These are phyloP conservation scores for Aphanomyces invadans DNA, from an alignment of 352 stramenopile species.

Conservation along the genomic window DNA sequence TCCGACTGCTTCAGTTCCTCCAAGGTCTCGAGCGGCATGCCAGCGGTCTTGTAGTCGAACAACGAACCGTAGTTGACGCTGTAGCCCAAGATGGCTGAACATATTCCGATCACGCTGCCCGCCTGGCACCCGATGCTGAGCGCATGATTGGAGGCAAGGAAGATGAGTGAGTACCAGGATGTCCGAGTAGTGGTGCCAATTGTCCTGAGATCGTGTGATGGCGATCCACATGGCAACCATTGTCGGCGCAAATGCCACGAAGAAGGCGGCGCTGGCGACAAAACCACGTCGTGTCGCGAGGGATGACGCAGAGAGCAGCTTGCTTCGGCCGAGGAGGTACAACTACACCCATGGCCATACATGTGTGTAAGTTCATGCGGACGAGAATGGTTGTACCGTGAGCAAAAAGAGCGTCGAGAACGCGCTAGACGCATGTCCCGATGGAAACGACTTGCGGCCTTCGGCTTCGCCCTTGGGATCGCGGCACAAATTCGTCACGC, in stretches of 20 bases:
- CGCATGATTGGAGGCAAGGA: no score
- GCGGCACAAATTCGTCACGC: slow-evolving; percentile 50
- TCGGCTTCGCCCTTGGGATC: slow-evolving; percentile 42
- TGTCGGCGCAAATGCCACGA: slow-evolving; percentile 53
- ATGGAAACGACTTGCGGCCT: slow-evolving; percentile 63
- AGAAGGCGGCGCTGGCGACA: slow-evolving; percentile 56
- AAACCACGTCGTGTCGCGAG: slow-evolving; percentile 36
- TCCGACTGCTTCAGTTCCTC: slow-evolving; percentile 21
- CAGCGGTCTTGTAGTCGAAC: slow-evolving; percentile 49
- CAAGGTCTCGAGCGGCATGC: slow-evolving; percentile 48
- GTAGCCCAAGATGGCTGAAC: slow-evolving; percentile 46
- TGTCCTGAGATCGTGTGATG: slow-evolving; percentile 69
- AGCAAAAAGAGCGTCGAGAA: slow-evolving; percentile 68
- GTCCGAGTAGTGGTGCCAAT: slow-evolving; percentile 81
- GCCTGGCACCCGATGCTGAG: slow-evolving; percentile 30
- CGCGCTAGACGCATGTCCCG: slow-evolving; percentile 62
- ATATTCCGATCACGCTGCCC: slow-evolving; percentile 54
- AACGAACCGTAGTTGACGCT: slow-evolving; percentile 63
- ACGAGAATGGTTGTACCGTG: slow-evolving; percentile 31
- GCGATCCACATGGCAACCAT: slow-evolving; percentile 60
- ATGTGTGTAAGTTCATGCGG: background rate
- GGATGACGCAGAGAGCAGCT: slow-evolving; percentile 41
- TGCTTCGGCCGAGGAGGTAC: slow-evolving; percentile 59
- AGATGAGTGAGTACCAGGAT: slow-evolving; percentile 40
- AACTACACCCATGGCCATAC: slow-evolving; percentile 30